These are phyloP conservation scores for Sanghuangporus sanghuang DNA, from an alignment of 1,284 basidiomycete species.

Conservation along the genomic window DNA sequence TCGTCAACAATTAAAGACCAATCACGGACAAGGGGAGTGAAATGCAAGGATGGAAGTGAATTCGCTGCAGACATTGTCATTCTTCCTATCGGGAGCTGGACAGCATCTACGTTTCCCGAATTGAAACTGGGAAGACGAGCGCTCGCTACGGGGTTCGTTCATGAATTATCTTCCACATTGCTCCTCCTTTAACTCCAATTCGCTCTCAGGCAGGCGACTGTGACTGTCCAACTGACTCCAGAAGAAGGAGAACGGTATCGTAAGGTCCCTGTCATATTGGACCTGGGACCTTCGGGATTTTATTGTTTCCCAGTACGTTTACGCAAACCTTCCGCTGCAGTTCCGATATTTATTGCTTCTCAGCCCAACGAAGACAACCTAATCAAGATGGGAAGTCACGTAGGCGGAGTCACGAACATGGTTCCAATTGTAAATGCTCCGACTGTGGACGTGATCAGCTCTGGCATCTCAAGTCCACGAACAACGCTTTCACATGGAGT, in stretches of 20 bases:
- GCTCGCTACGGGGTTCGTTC: slow-evolving; percentile 63
- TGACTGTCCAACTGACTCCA: slow-evolving; percentile 65
- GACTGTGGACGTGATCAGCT: not conserved
- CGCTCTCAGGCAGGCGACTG: slow-evolving; percentile 63
- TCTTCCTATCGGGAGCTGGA: slow-evolving; percentile 79
- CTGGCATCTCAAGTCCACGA: slow-evolving; percentile 56
- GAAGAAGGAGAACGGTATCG: slow-evolving; percentile 64
- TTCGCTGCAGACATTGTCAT: slow-evolving; percentile 56
- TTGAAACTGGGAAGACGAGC: slow-evolving; percentile 45
- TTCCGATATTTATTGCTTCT: not conserved
- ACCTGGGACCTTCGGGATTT: slow-evolving; percentile 58
- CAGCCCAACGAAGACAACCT: slow-evolving; percentile 68
- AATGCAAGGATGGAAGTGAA: slow-evolving; percentile 53
- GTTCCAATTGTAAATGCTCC: slow-evolving; percentile 20
- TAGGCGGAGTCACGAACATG: slow-evolving; percentile 56
- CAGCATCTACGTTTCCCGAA: slow-evolving; percentile 68
- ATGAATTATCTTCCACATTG: not conserved
- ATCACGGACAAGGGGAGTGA: slow-evolving; percentile 51
- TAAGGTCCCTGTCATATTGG: slow-evolving; percentile 65
- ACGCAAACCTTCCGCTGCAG: not conserved
- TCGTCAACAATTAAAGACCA: slow-evolving; percentile 36
- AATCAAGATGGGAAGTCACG: slow-evolving; percentile 73
- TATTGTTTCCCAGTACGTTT: slow-evolving; percentile 71
- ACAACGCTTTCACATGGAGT: slow-evolving; percentile 52
- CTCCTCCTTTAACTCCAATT: not conserved